Evolutionary conservation across 2,329 filamentous ascomycete species (phyloP), one percentile per base, ranked within the genome.

Genomic region (Fusarium pseudograminearum): DNA sequence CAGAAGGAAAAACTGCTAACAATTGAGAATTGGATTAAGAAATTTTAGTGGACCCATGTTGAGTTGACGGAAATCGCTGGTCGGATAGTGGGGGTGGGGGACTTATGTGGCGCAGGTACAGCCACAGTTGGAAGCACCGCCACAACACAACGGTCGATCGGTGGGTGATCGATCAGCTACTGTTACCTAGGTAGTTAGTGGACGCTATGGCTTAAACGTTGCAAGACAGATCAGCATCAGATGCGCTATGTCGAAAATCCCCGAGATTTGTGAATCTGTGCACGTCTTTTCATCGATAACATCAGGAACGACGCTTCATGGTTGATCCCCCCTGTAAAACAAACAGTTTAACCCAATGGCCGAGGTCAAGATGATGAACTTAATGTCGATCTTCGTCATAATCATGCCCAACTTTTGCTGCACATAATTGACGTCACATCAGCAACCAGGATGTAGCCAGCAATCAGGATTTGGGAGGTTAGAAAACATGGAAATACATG

Each of bases 401-500:
- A 58, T 53, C 40, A 47, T 48, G 60, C 62, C 61, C 58, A 72
- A 70, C 62, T 64, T 69, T 62, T 64, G 61, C 65, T 66, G 53
- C 52, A 33, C 60, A 65, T 54, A 58, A 48, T 73, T 74, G 73
- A 74, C 73, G 73, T 74, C 73, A 74, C 73, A 57, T 48, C 38
- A 57, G 66, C n/a, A 63, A 52, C 69, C 51, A 24, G 55, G 34
- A 68, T 30, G 28, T 30, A 57, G 60, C 65, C 73, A 74, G 61
- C 64, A 75, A 75, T 74, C 73, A 74, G 73, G 73, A 75, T 75
- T 75, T 75, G 48, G 48, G 41, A 64, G 31, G 59, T 48, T 38
- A 46, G 60, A 69, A 51, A 72, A 58, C 70, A 74, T 74, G 67
- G 64, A 65, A 73, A 67, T 58, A 50, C 36, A 41, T 67, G 61